Conservation (phyloP, 257 asterid genomes). For the Jacaranda mimosifolia region DNA sequence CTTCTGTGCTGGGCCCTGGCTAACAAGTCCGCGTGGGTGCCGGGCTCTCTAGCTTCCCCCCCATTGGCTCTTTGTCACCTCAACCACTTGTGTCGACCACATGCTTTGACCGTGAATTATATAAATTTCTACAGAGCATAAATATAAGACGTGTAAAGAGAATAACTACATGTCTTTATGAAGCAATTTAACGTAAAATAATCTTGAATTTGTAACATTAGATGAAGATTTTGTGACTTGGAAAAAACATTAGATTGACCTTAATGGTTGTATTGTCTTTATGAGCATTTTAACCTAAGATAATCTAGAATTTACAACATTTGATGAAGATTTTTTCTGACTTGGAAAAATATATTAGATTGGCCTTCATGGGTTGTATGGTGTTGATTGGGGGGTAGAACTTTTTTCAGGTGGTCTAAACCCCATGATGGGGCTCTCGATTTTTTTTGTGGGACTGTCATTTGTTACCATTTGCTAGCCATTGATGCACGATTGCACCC, state of each 20-base stretch:
- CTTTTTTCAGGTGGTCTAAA: constrained; percentile 59
- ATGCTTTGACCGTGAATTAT: constrained; percentile 19
- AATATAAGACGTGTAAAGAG: neutral
- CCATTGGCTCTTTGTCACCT: constrained; percentile 54
- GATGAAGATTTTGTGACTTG: constrained; percentile 1
- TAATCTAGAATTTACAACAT: neutral
- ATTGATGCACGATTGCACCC: constrained; percentile 57
- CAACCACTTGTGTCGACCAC: constrained; percentile 53
- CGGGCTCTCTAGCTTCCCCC: constrained; percentile 44
- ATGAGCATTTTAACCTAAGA: neutral
- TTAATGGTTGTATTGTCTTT: neutral
- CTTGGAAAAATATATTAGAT: neutral
- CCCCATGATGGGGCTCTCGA: constrained; percentile 57
- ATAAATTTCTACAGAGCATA: neutral
- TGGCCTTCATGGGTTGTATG: too few relatives aligned
- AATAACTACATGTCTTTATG: neutral
- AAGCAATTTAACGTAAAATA: constrained; percentile 1
- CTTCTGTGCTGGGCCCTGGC: constrained; percentile 46
- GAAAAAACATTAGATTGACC: neutral
- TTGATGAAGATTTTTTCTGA: constrained; percentile 1
- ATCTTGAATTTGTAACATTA: constrained; percentile 14
- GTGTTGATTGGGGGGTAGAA: constrained; percentile 4
- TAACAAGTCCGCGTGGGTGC: constrained; percentile 57
- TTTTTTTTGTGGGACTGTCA: constrained; percentile 55
- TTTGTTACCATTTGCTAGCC: constrained; percentile 59